Base-by-base conservation (phyloP, 257 asterid genomes). In the Nicotiana benthamiana region DNA sequence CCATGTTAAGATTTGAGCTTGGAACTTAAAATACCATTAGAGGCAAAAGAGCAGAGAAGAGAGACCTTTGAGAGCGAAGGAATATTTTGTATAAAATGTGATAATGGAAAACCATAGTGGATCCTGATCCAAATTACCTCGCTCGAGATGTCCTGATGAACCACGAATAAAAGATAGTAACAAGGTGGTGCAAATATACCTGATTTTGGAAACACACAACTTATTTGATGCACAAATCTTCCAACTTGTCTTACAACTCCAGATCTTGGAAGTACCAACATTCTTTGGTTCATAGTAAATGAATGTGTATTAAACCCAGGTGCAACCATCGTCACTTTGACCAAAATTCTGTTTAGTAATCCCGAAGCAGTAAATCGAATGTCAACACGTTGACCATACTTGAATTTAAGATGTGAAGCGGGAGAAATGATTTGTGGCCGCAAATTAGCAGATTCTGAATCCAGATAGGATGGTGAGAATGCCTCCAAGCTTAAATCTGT, bases 201-300 rank as follows among this genome's bases (percentile, higher is more conserved):
- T 24, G 90, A 91, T 16, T 17, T 24, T 34, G 89, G 85, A 2
- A 68, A 28, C 4, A 26, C 12, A 13, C 82, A 86, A 85, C 80
- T 76, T 0, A 80, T 27, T 52, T 57, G 85, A 24, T 83, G 82
- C 3, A 63, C 15, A 24, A 83, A 75, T 0, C 2, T 62, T 18
- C 85, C 86, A 1, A 51, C 20, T 20, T 32, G 3, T 3, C 20
- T 78, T 9, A 83, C 83, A 18, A 62, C 53, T 7, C 81, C 83
- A 16, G 46, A 36, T 36, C 83, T 52, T 9, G 28, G 52, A 1
- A 89, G 84, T 1, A 84, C 80, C 81, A 89, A 70, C 11, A 86
- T 17, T 80, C 92, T 83, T 67, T 89, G 92, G 80, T 87, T 89
- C 92, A 89, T 89, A 7, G 91, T 84, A 64, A 86, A 86, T 1